phyloP scores from a whole-genome alignment of 331 rosid species.

The Acacia pycnantha region DNA sequence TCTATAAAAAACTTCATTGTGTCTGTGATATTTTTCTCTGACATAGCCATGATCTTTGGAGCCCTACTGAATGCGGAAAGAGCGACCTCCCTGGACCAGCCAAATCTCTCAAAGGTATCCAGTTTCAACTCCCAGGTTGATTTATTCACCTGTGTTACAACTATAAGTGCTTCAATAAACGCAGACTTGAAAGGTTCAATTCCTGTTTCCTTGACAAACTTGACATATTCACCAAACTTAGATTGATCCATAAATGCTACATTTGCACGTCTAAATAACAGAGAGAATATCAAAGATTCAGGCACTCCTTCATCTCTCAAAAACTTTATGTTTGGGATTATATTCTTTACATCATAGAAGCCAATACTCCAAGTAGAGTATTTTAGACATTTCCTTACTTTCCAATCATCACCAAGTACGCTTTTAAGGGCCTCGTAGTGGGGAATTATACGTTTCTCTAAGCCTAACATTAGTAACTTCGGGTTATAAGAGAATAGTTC shows the following conservation, averaged over 20 bases:
- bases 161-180: neutral
- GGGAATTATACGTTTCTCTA: neutral
- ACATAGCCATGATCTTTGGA: conserved; percentile 13
- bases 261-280: neutral
- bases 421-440: neutral
- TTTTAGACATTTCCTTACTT: neutral
- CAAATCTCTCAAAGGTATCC: conserved; percentile 14
- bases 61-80: conserved; percentile 28
- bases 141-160: neutral
- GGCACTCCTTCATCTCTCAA: neutral
- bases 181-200: neutral
- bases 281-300: neutral
- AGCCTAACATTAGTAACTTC: neutral
- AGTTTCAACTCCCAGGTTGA: conserved; percentile 27
- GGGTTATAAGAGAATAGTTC: neutral
- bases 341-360: neutral
- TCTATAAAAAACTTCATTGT: conserved; percentile 29
- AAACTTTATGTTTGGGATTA: neutral
- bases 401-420: neutral
- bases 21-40: conserved; percentile 23
- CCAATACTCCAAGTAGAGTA: accelerated
- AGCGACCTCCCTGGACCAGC: conserved; percentile 33
- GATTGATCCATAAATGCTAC: neutral
- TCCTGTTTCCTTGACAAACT: neutral
- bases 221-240: neutral